phyloP scores from a whole-genome alignment of 108 stramenopile species.

The Discostella pseudostelligera region DNA sequence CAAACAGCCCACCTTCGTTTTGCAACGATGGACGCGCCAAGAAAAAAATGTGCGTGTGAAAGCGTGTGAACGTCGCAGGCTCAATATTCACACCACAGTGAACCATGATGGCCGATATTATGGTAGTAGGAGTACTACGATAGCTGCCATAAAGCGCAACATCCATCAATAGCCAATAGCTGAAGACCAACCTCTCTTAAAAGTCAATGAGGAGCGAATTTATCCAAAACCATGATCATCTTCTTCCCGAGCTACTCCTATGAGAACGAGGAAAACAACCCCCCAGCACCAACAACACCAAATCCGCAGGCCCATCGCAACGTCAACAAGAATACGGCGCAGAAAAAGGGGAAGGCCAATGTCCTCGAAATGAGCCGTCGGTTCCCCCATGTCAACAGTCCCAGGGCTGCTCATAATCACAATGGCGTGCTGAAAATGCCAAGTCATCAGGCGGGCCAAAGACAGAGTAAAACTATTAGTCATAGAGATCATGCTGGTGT shows the following conservation, averaged over 20 bases:
- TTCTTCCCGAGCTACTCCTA: conserved; percentile 9
- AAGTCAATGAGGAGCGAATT: not conserved
- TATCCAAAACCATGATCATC: conserved; percentile 1
- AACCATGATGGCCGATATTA: no score
- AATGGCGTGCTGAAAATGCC: not conserved
- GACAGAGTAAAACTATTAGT: not conserved
- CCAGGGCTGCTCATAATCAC: not conserved
- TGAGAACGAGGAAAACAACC: conserved; percentile 27
- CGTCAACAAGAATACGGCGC: not conserved
- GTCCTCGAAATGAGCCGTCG: conserved; percentile 16
- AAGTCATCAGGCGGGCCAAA: not conserved
- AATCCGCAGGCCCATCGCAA: not conserved
- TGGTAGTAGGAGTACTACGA: no score
- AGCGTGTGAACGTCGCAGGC: no score
- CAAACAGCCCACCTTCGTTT: no score
- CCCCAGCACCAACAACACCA: not conserved
- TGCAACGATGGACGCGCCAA: no score
- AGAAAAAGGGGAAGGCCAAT: not conserved
- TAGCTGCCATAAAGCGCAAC: no score
- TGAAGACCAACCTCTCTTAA: not conserved
- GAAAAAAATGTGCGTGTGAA: no score
- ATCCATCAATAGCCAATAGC: no score
- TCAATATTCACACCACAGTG: no score
- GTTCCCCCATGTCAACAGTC: conserved; percentile 1
- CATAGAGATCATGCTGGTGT: conserved; percentile 4